Evolutionary conservation across 2,329 filamentous ascomycete genomes (phyloP), one percentile per base, ranked within the genome.

Genomic region (Nemania sp.): DNA sequence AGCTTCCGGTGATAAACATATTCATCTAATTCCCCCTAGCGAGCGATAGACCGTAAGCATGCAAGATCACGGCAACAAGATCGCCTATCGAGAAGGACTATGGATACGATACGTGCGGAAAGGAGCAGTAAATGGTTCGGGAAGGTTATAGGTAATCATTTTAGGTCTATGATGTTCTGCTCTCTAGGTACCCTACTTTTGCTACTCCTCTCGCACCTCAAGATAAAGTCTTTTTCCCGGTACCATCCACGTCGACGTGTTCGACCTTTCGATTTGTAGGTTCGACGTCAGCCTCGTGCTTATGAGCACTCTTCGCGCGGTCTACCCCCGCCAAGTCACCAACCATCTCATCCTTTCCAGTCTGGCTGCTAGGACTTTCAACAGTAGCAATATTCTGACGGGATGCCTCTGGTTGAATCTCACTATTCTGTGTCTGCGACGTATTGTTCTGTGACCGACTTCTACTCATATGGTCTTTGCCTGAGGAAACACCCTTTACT

Each of bases 401-500:
- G 41, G 67, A 56, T 27, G 52, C n/a, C 13, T 67, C 56, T 7
- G 54, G 61, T 45, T 56, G 57, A 11, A 54, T 45, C 41, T 56
- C 55, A 51, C 29, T 55, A 45, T 38, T 20, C 20, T 52, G 29
- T 20, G 62, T 43, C n/a, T 58, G 49, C 10, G 68, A 61, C 27
- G 65, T 71, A 53, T 74, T 64, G 26, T 70, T 68, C 43, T 63
- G 70, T 5, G 54, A 57, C 22, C 64, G 69, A 24, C 58, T 61
- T 61, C 62, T 47, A 38, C 60, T 60, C 58, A 54, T 53, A 54
- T 71, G 62, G 27, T 68, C 70, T 18, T 67, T 57, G 18, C 73
- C 66, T 38, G 69, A 72, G 24, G 72, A 72, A 13, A 51, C 15
- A 3, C 74, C 73, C 54, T 77, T 78, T 29, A 80, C 79, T 64